These are phyloP conservation scores for Tinospora cordifolia DNA, from an alignment of 164 flowering plant species.

Conservation along the genomic window DNA sequence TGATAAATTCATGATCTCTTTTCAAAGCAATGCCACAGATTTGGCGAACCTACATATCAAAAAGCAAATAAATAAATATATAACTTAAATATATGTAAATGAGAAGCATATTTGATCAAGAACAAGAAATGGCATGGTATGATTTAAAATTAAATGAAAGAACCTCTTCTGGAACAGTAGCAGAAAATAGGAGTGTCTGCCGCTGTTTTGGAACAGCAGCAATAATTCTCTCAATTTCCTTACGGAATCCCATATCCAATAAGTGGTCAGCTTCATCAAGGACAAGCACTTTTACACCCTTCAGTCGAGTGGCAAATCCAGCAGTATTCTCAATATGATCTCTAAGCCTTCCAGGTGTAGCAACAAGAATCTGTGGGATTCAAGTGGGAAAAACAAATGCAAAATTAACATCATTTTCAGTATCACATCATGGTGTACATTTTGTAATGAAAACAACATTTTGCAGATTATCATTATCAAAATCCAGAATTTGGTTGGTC, in stretches of 20 bases:
- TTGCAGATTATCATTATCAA: neutral
- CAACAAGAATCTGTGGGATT: constrained; percentile 76
- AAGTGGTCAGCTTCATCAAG: constrained; percentile 98
- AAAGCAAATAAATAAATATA: constrained; percentile 6
- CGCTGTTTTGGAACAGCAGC: constrained; percentile 92
- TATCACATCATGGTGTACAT: neutral
- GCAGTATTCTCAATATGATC: constrained; percentile 95
- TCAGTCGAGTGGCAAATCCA: constrained; percentile 79
- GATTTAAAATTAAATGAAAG: constrained; percentile 7
- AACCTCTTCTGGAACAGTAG: constrained; percentile 92
- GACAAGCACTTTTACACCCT: constrained; percentile 92
- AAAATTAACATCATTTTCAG: neutral
- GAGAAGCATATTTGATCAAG: constrained; percentile 7
- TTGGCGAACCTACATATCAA: constrained; percentile 75
- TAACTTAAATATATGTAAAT: constrained; percentile 1
- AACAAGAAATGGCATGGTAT: neutral
- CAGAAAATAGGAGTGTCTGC: constrained; percentile 94
- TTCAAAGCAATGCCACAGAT: constrained; percentile 84
- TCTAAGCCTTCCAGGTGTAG: constrained; percentile 96
- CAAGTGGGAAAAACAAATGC: neutral
- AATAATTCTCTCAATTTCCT: constrained; percentile 78
- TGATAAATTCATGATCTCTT: constrained; percentile 84
- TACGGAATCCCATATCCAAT: constrained; percentile 94
- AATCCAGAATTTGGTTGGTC: neutral
- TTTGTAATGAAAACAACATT: neutral